Percentiles rank a stretch among this genome's conserved stretches.
These are phyloP conservation scores for Cantharellus cinnabarinus DNA, from an alignment of 768 basidiomycete genomes.

Conservation along the genomic window DNA sequence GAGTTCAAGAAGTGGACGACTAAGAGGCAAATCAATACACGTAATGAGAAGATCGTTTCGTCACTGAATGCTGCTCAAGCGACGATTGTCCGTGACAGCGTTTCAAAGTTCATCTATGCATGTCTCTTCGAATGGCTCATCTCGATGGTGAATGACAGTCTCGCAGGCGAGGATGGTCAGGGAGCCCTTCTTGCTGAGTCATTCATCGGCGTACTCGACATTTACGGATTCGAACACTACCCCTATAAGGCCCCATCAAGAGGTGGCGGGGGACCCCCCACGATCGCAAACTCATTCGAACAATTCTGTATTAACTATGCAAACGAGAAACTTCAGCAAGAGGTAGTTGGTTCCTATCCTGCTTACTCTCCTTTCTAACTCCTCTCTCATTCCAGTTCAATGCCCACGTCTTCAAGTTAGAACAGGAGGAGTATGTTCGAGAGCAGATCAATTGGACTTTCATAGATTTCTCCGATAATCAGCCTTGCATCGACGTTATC, in stretches of 20 bases:
- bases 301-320: slow-evolving; percentile 99
- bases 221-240: slow-evolving; percentile 94
- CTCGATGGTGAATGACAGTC: slow-evolving; percentile 87
- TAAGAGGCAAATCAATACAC: slow-evolving; percentile 91
- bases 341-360: slow-evolving; percentile 29
- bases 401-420: slow-evolving; percentile 96
- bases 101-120: slow-evolving; percentile 96
- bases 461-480: slow-evolving; percentile 98
- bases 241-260: slow-evolving; percentile 58
- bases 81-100: slow-evolving; percentile 83
- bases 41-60: slow-evolving; percentile 89
- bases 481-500: slow-evolving; percentile 95
- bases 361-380: background rate
- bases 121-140: slow-evolving; percentile 99
- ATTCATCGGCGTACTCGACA: slow-evolving; percentile 98
- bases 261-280: slow-evolving; percentile 25
- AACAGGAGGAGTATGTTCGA: slow-evolving; percentile 97
- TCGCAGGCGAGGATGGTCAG: slow-evolving; percentile 87
- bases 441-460: slow-evolving; percentile 99
- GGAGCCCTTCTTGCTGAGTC: slow-evolving; percentile 81
- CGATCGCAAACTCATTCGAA: slow-evolving; percentile 30
- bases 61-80: slow-evolving; percentile 72
- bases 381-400: slow-evolving; percentile 49
- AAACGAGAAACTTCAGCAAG: slow-evolving; percentile 94
- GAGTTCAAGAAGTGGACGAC: slow-evolving; percentile 99